These are phyloP conservation scores for Tulasnella calospora DNA, from an alignment of 768 basidiomycete species.

Conservation along the genomic window DNA sequence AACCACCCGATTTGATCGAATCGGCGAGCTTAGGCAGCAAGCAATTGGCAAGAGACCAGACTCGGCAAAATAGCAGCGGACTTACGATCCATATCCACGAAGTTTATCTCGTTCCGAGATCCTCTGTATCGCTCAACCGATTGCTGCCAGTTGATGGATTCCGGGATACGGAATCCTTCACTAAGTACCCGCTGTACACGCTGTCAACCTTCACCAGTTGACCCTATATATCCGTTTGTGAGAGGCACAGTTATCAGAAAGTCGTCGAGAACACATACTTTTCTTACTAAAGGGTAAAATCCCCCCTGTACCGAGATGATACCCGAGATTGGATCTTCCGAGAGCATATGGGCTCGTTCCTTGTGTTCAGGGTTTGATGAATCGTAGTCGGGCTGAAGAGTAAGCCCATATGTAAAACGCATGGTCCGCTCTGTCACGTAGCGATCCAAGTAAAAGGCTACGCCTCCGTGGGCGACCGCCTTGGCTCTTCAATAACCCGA, in stretches of 20 bases:
- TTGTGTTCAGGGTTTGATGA: constrained; percentile 61
- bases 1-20: neutral
- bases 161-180: neutral
- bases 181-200: neutral
- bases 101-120: neutral
- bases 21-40: neutral
- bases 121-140: neutral
- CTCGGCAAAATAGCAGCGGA: neutral
- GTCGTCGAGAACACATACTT: neutral
- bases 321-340: neutral
- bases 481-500: constrained; percentile 53
- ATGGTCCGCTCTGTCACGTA: constrained; percentile 77
- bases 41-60: neutral
- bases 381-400: constrained; percentile 66
- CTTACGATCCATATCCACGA: neutral
- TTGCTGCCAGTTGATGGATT: neutral
- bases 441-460: constrained; percentile 81
- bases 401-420: constrained; percentile 75
- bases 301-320: neutral
- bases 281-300: neutral
- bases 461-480: constrained; percentile 77
- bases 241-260: no score
- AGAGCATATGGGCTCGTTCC: constrained; percentile 57
- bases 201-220: neutral
- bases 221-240: neutral